Percentiles rank a stretch among this genome's conserved stretches.
Evolutionary conservation across 2,329 filamentous ascomycete species (phyloP).

Genomic region (Cercospora sojina): DNA sequence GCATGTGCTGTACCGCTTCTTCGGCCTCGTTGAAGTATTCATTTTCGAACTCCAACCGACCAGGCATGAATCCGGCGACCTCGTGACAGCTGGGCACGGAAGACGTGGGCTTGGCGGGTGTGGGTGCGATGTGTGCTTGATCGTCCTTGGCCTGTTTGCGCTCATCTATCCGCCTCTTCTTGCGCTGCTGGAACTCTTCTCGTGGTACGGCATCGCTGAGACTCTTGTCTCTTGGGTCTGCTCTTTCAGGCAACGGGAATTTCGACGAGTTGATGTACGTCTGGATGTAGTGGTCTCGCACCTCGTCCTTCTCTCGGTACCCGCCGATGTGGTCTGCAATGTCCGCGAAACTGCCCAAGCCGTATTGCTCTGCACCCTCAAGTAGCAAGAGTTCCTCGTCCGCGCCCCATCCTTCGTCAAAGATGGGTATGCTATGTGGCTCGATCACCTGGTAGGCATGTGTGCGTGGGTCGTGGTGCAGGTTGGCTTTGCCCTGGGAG

Average conservation of each 20-base stretch:
- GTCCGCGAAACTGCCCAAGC: constrained; percentile 94
- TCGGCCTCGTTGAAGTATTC: constrained; percentile 98
- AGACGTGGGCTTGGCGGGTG: constrained; percentile 85
- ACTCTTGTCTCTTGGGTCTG: constrained; percentile 75
- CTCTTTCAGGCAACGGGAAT: constrained; percentile 85
- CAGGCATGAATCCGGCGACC: constrained; percentile 98
- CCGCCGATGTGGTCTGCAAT: constrained; percentile 98
- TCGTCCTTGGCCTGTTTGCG: constrained; percentile 84
- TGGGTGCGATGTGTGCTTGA: constrained; percentile 77
- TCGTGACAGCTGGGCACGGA: constrained; percentile 96
- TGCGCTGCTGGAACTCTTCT: constrained; percentile 88
- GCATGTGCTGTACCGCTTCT: constrained; percentile 97
- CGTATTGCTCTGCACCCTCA: constrained; percentile 94
- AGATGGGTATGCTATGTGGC: constrained; percentile 97
- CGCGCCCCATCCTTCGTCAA: constrained; percentile 90
- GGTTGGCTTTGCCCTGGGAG: constrained; percentile 73
- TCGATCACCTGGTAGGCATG: constrained; percentile 94
- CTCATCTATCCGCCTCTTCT: constrained; percentile 90
- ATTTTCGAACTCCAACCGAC: constrained; percentile 93
- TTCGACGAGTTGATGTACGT: constrained; percentile 79
- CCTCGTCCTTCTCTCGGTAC: constrained; percentile 90
- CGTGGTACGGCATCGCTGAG: constrained; percentile 78
- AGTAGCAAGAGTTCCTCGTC: constrained; percentile 93
- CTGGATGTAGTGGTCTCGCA: constrained; percentile 86
- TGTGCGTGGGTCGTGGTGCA: constrained; percentile 79